A percentile compares a stretch with the other conserved stretches of the same genome.
phyloP scores from a whole-genome alignment of 805 yeast genomes.

The Ogataea dorogensis region DNA sequence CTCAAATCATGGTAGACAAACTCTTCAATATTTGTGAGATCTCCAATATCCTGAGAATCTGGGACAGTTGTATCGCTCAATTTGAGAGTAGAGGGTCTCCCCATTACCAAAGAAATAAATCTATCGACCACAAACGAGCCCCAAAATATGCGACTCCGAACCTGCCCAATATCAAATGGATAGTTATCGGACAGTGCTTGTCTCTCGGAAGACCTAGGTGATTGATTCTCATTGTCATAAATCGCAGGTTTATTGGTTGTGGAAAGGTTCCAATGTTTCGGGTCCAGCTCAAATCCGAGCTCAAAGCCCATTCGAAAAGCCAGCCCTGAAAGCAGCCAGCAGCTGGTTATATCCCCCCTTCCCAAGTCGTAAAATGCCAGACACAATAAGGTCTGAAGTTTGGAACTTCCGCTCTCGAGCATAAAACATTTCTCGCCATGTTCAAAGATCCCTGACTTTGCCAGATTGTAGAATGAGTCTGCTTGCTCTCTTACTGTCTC shows the following conservation, averaged over 20 bases:
- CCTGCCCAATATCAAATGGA: slow-evolving; percentile 20
- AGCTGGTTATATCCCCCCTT: slow-evolving; percentile 52
- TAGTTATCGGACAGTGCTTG: slow-evolving; percentile 29
- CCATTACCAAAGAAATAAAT: slow-evolving; percentile 55
- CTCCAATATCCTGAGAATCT: slow-evolving; percentile 57
- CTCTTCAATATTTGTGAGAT: slow-evolving; percentile 55
- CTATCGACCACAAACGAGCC: slow-evolving; percentile 64
- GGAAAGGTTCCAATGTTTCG: slow-evolving; percentile 48
- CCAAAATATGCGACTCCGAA: slow-evolving; percentile 62
- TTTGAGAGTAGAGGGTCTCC: slow-evolving; percentile 55
- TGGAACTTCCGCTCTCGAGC: slow-evolving; percentile 47
- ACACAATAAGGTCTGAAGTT: slow-evolving; percentile 56
- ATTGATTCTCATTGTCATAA: background rate
- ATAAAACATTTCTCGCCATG: slow-evolving; percentile 29
- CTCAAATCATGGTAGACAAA: slow-evolving; percentile 39
- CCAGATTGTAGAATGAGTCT: slow-evolving; percentile 45
- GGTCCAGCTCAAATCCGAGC: slow-evolving; percentile 61
- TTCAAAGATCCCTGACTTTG: slow-evolving; percentile 40
- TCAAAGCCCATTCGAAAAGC: slow-evolving; percentile 67
- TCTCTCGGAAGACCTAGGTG: background rate
- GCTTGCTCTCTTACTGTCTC: slow-evolving; percentile 44
- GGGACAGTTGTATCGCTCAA: slow-evolving; percentile 57
- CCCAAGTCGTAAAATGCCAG: slow-evolving; percentile 56
- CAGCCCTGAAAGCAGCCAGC: slow-evolving; percentile 63
- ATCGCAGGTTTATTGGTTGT: slow-evolving; percentile 2